Percentiles rank a stretch among this genome's conserved stretches.
phyloP scores from a whole-genome alignment of 2,329 filamentous ascomycete species.

The Trichoderma atrobrunneum region DNA sequence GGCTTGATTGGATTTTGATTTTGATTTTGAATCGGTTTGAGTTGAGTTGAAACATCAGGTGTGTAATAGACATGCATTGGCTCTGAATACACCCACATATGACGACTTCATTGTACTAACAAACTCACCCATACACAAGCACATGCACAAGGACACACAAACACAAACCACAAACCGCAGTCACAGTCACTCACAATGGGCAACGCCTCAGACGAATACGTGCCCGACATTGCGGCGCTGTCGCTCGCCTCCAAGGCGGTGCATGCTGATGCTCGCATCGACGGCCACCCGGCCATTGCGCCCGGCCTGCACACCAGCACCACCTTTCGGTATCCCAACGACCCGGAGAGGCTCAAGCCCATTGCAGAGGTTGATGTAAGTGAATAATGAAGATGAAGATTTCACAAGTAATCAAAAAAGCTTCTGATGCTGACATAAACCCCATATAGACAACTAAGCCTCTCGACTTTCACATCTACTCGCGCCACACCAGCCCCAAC shows the following conservation, averaged over 20 bases:
- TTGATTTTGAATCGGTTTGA: too few species aligned
- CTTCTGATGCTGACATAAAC: not conserved
- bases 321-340: constrained; percentile 75
- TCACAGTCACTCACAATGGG: constrained; percentile 5
- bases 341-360: constrained; percentile 62
- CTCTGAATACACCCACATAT: too few species aligned
- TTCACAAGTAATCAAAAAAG: not conserved
- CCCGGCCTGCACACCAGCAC: constrained; percentile 89
- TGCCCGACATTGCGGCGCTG: constrained; percentile 21
- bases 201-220: not conserved
- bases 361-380: constrained; percentile 48
- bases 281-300: constrained; percentile 73
- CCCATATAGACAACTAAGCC: constrained; percentile 27
- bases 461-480: constrained; percentile 74
- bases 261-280: constrained; percentile 78
- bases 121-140: not conserved
- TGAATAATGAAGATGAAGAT: not conserved
- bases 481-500: constrained; percentile 74
- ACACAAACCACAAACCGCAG: not conserved
- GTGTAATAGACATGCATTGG: not conserved
- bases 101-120: not conserved
- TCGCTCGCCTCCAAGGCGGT: constrained; percentile 69
- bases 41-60: not conserved
- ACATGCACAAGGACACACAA: not conserved
- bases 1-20: too few species aligned